Percentiles rank a stretch among this genome's conserved stretches.
phyloP scores from a whole-genome alignment of 495 filamentous ascomycete genomes.

The Hypoxylon rickii region DNA sequence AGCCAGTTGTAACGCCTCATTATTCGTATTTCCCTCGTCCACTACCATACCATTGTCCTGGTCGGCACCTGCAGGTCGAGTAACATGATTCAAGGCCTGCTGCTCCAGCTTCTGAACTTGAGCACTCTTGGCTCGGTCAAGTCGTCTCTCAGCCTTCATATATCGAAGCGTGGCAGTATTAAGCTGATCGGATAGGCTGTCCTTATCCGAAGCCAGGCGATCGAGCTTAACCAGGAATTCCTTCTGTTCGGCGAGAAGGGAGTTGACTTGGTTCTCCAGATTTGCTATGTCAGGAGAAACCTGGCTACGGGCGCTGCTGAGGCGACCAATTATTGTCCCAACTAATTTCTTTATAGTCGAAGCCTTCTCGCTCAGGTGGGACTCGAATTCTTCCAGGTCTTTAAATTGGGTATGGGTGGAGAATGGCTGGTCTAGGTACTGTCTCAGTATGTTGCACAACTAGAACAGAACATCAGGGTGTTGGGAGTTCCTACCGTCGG shows the following conservation, averaged over 20 bases:
- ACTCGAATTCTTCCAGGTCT: conserved; percentile 72
- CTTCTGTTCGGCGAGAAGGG: conserved; percentile 80
- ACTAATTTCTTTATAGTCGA: conserved; percentile 52
- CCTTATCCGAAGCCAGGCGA: conserved; percentile 74
- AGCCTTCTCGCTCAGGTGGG: conserved; percentile 68
- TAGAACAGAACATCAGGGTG: conserved; percentile 30
- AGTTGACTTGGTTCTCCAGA: conserved; percentile 72
- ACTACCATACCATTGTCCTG: conserved; percentile 60
- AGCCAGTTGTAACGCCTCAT: conserved; percentile 62
- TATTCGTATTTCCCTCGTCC: conserved; percentile 60
- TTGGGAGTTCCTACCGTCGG: conserved; percentile 55
- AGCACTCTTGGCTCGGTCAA: conserved; percentile 83
- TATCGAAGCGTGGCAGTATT: conserved; percentile 86
- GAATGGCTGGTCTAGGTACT: conserved; percentile 49
- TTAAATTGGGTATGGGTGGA: conserved; percentile 66
- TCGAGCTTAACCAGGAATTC: conserved; percentile 76
- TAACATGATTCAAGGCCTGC: conserved; percentile 71
- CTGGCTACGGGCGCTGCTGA: conserved; percentile 47
- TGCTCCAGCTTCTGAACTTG: conserved; percentile 92
- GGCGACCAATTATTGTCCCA: conserved; percentile 47
- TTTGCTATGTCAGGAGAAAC: conserved; percentile 67
- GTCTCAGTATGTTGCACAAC: conserved; percentile 48
- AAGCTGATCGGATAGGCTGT: conserved; percentile 79
- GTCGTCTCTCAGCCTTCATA: conserved; percentile 90
- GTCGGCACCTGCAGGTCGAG: conserved; percentile 55